Evolutionary conservation across 257 asterid genomes (phyloP).

Genomic region (Solanum piurae): DNA sequence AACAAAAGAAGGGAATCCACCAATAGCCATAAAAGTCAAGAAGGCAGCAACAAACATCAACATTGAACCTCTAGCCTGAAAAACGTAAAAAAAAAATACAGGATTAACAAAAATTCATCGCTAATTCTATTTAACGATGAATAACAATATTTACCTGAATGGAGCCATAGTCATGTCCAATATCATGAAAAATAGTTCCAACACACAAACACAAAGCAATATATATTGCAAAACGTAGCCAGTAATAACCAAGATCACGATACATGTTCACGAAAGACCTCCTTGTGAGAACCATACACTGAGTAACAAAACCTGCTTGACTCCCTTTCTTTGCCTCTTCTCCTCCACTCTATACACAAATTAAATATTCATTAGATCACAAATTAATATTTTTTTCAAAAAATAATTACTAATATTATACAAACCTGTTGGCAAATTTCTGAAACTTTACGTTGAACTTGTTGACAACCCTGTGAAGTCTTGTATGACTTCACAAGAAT

Average conservation of each 20-base stretch:
- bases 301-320: slow-evolving; percentile 41
- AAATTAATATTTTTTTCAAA: not conserved
- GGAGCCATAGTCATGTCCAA: slow-evolving; percentile 39
- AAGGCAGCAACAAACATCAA: slow-evolving; percentile 27
- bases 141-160: slow-evolving; percentile 22
- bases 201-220: slow-evolving; percentile 36
- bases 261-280: slow-evolving; percentile 58
- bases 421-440: slow-evolving; percentile 27
- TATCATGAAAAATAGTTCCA: slow-evolving; percentile 39
- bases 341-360: slow-evolving; percentile 11
- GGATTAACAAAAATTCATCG: not conserved
- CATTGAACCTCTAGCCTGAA: slow-evolving; percentile 55
- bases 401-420: not conserved
- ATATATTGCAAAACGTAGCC: slow-evolving; percentile 52
- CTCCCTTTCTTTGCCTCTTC: slow-evolving; percentile 15
- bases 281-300: slow-evolving; percentile 34
- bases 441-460: slow-evolving; percentile 24
- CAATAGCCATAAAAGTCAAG: slow-evolving; percentile 61
- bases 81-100: no score
- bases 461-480: slow-evolving; percentile 25
- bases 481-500: slow-evolving; percentile 36
- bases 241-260: slow-evolving; percentile 54
- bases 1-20: slow-evolving; percentile 66
- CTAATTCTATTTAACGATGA: not conserved
- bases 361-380: not conserved